Conservation (phyloP, 2,329 filamentous ascomycete genomes). For the Fusarium marasasianum region DNA sequence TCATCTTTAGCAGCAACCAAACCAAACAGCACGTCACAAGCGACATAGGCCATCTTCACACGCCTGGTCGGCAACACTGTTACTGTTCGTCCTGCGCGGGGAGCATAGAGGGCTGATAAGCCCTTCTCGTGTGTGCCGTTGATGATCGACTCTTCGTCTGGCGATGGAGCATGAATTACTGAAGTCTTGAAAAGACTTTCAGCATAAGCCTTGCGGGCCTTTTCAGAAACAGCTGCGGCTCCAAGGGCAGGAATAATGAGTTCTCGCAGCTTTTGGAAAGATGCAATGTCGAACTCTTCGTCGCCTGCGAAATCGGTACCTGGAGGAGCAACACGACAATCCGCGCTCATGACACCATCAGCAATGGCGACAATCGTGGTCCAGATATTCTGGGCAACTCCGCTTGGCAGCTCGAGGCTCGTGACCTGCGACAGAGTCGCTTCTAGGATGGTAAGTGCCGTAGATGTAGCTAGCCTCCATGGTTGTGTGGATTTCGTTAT, state of each 20-base stretch:
- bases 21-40: conserved; percentile 80
- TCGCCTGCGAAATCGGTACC: conserved; percentile 68
- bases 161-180: conserved; percentile 74
- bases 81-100: conserved; percentile 77
- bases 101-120: conserved; percentile 67
- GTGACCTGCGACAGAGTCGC: conserved; percentile 70
- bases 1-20: conserved; percentile 62
- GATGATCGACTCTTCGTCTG: conserved; percentile 65
- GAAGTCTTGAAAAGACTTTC: conserved; percentile 83
- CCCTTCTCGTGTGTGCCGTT: conserved; percentile 58
- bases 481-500: conserved; percentile 75
- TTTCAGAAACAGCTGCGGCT: conserved; percentile 69
- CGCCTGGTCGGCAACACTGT: conserved; percentile 72
- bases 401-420: conserved; percentile 56
- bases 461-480: conserved; percentile 83
- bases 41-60: conserved; percentile 79
- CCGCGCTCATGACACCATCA: conserved; percentile 75
- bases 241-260: conserved; percentile 81
- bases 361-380: conserved; percentile 70
- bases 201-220: conserved; percentile 74
- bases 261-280: conserved; percentile 74
- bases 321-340: conserved; percentile 59
- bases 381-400: conserved; percentile 72
- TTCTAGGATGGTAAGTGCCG: conserved; percentile 73
- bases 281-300: conserved; percentile 81